These are phyloP conservation scores for Penicillium sp. DNA, from an alignment of 2,329 filamentous ascomycete species.

Conservation along the genomic window DNA sequence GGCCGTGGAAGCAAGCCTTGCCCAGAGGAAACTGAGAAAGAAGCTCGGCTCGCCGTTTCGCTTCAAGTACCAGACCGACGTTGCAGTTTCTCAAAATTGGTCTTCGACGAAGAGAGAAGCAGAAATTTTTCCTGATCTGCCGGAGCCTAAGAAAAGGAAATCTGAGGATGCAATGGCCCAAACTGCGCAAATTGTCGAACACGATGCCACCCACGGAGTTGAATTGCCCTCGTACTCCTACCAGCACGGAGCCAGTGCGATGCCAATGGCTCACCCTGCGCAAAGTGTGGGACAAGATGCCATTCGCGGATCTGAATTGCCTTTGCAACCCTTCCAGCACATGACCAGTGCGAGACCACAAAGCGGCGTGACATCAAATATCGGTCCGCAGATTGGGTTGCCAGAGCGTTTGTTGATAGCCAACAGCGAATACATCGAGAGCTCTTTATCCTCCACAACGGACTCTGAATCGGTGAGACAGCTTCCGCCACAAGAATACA, in stretches of 20 bases:
- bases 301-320: too few species aligned
- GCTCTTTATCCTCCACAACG: too few species aligned
- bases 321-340: too few species aligned
- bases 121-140: background rate
- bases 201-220: background rate
- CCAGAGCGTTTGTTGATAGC: too few species aligned
- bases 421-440: too few species aligned
- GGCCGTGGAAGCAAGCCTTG: background rate
- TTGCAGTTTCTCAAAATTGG: background rate
- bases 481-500: too few species aligned
- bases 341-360: too few species aligned
- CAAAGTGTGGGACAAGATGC: too few species aligned
- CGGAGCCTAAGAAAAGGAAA: background rate
- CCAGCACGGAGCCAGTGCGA: background rate
- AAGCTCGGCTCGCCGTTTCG: background rate
- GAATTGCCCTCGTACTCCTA: background rate
- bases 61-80: background rate
- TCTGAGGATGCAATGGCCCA: background rate
- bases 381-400: too few species aligned
- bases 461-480: too few species aligned
- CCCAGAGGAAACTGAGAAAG: background rate
- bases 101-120: background rate
- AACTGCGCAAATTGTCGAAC: background rate
- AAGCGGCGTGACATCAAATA: too few species aligned
- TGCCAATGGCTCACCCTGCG: background rate